Evolutionary conservation across 1,284 basidiomycete genomes (phyloP), one percentile per base, ranked within the genome.

Genomic region (Fistulina hepatica): DNA sequence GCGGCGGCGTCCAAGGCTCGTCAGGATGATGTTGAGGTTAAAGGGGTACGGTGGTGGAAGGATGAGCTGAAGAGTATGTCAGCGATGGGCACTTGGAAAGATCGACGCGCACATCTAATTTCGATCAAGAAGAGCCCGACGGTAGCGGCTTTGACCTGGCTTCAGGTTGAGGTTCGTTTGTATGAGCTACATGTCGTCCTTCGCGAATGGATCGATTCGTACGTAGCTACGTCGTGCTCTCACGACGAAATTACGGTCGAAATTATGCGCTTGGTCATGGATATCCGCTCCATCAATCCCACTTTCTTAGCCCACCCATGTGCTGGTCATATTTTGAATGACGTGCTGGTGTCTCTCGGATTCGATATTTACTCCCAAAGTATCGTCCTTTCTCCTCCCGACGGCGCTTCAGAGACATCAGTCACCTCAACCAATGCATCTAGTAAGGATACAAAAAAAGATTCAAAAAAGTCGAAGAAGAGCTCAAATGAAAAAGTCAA

Each of bases 171-270:
- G 50, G 59, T 73, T 34, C 56, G 57, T 2, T 50, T 79, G 2
- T 80, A 65, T 49, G 58, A 58, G 2, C 47, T 81, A 22, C 61
- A 81, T 43, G 59, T 77, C 3, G 57, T 68, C 37, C 55, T 80
- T 22, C 48, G 50, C 25, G 46, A 50, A 23, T 82, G 78, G 79
- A 62, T 73, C 27, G 60, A 59, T 17, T 38, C 58, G 2, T 48
- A 57, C 5, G 57, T 49, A 4, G 64, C 67, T 7, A 54, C 57
- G 2, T 40, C 52, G 2, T 34, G 45, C 4, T 51, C 61, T 21
- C 58, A 63, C 26, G 75, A 80, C 48, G 51, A 48, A 32, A 65
- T 65, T 49, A 53, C 58, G 1, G 56, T 76, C 12, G 42, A 52
- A 3, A 55, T 73, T 37, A 61, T 79, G 51, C 59, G 64, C 20